Evolutionary conservation across 805 yeast genomes (phyloP), one percentile per base, ranked within the genome.

Genomic region (Nakazawaea wickerhamii): DNA sequence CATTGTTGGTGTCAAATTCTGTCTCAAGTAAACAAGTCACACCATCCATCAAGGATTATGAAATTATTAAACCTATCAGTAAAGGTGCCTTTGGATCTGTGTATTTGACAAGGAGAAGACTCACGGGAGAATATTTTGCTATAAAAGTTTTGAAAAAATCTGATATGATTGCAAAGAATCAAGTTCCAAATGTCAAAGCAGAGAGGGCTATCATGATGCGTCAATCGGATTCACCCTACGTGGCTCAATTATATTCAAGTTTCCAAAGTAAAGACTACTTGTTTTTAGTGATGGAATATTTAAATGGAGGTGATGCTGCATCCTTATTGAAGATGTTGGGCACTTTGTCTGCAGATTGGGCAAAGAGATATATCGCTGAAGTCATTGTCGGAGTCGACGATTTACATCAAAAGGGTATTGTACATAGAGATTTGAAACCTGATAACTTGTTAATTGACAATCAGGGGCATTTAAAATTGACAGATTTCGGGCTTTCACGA

Each of bases 131-230:
- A 49, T 85, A 89, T 60, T 91, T 86, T 52, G 99, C 99, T 0
- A 89, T 93, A 48, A 93, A 93, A 59, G 93, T 88, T 11, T 65
- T 93, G 48, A 86, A 81, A 53, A 93, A 93, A 61, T 75, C 95
- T 3, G 98, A 93, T 61, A 93, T 93, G 98, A 81, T 93, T 47
- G 91, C 96, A 2, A 93, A 91, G 64, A 95, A 95, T 68, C 99
- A 93, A 65, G 91, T 91, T 4, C 80, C 90, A 17, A 93, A 93
- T 58, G 96, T 95, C 25, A 85, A 84, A 54, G 85, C 96, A 1
- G 99, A 95, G 59, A 68, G 99, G 35, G 96, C 97, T 0, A 91
- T 91, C n/a, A 82, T 93, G 89, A 93, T 93, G 95, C 81, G 95
- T 2, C 98, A 93, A 57, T 77, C 95, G 2, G 91, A 89, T 48